Percentiles rank a stretch among this genome's conserved stretches.
Evolutionary conservation across 2,329 filamentous ascomycete genomes (phyloP).

Genomic region (Raffaelea albimanens): DNA sequence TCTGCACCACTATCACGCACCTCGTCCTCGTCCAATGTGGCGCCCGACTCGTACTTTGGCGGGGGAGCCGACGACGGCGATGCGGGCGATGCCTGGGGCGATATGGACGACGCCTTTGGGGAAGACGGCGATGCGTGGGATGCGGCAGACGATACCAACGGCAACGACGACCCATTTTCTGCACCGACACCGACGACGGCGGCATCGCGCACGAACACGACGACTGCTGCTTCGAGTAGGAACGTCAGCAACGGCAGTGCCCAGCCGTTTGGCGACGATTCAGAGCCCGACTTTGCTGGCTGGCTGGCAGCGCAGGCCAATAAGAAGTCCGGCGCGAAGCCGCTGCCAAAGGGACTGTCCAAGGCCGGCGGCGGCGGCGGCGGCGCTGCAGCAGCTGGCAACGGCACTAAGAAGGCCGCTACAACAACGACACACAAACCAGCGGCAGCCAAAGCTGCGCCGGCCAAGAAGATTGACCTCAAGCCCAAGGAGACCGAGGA

Average conservation of each 20-base stretch:
- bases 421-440: constrained; percentile 25
- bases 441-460: constrained; percentile 30
- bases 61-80: constrained; percentile 40
- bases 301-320: constrained; percentile 79
- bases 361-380: constrained; percentile 40
- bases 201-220: constrained; percentile 21
- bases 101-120: not conserved
- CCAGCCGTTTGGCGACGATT: constrained; percentile 58
- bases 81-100: constrained; percentile 20
- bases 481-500: constrained; percentile 53
- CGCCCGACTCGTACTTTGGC: constrained; percentile 38
- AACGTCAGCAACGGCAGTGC: constrained; percentile 16
- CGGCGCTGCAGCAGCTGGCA: not conserved
- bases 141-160: not conserved
- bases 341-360: constrained; percentile 72
- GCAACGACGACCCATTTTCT: constrained; percentile 17
- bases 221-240: constrained; percentile 31
- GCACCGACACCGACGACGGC: constrained; percentile 25
- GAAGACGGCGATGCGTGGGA: constrained; percentile 20
- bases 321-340: constrained; percentile 53
- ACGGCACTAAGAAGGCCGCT: constrained; percentile 25
- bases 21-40: constrained; percentile 30
- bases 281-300: constrained; percentile 90
- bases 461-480: constrained; percentile 59
- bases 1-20: constrained; percentile 34